phyloP scores from a whole-genome alignment of 2,329 filamentous ascomycete genomes.

The Calonectria leucothoes region DNA sequence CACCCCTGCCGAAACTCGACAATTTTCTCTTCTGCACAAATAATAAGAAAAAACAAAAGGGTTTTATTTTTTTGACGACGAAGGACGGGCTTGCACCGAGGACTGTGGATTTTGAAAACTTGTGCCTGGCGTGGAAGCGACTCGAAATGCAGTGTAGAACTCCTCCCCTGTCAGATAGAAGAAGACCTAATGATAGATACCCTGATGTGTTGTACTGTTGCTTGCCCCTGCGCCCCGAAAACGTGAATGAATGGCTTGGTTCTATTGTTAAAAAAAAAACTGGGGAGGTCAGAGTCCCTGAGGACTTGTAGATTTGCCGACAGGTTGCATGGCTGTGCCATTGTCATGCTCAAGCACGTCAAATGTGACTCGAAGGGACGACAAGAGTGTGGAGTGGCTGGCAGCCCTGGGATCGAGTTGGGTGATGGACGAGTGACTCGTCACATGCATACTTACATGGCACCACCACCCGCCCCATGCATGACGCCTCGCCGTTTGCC shows the following conservation, averaged over 20 bases:
- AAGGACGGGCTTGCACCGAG: constrained; percentile 12
- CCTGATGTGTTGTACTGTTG: constrained; percentile 23
- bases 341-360: background rate
- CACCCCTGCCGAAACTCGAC: background rate
- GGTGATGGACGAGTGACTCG: constrained; percentile 17
- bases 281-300: background rate
- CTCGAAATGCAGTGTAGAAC: constrained; percentile 20
- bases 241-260: background rate
- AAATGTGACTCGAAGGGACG: constrained; percentile 3
- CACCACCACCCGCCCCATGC: no score
- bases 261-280: no score
- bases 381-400: constrained; percentile 8
- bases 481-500: background rate
- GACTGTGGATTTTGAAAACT: constrained; percentile 16
- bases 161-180: constrained; percentile 25
- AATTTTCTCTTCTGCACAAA: constrained; percentile 16
- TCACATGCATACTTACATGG: constrained; percentile 12
- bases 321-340: background rate
- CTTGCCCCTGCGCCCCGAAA: background rate
- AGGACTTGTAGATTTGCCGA: background rate
- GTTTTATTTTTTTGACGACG: constrained; percentile 13
- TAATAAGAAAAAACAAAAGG: constrained; percentile 8
- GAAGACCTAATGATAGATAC: constrained; percentile 27
- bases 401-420: constrained; percentile 7
- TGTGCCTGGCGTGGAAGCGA: constrained; percentile 19